Conservation (phyloP, 2,329 filamentous ascomycete genomes). For the Aureobasidium namibiae region DNA sequence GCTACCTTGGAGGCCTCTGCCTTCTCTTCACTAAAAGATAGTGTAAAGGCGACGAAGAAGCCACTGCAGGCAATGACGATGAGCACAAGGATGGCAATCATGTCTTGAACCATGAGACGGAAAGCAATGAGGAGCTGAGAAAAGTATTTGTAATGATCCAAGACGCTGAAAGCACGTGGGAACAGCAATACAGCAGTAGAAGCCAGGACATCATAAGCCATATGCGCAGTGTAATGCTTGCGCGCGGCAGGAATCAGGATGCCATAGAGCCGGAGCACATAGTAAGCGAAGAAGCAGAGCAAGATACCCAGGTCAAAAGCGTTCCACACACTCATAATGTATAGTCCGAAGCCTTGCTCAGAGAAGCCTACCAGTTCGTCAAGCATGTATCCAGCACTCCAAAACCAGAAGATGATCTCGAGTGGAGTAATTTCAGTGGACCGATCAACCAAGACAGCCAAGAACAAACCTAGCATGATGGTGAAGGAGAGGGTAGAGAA, state of each 20-base stretch:
- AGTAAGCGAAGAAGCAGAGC: slow-evolving; percentile 77
- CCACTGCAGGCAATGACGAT: slow-evolving; percentile 85
- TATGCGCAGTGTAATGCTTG: slow-evolving; percentile 62
- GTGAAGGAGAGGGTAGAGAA: slow-evolving; percentile 82
- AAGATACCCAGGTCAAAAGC: slow-evolving; percentile 88
- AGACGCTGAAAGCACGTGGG: slow-evolving; percentile 81
- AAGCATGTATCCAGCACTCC: slow-evolving; percentile 94
- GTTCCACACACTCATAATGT: slow-evolving; percentile 98
- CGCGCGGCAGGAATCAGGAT: slow-evolving; percentile 69
- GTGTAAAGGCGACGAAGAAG: slow-evolving; percentile 89
- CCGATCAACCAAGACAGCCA: slow-evolving; percentile 69
- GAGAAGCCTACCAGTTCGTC: slow-evolving; percentile 95
- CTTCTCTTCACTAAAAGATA: slow-evolving; percentile 63
- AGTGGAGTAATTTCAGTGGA: slow-evolving; percentile 74
- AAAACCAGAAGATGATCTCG: slow-evolving; percentile 92
- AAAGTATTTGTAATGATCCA: slow-evolving; percentile 95
- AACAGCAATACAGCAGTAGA: slow-evolving; percentile 84
- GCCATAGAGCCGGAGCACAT: slow-evolving; percentile 80
- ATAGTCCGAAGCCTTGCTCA: slow-evolving; percentile 90
- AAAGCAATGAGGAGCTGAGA: slow-evolving; percentile 92
- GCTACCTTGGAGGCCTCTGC: slow-evolving; percentile 67
- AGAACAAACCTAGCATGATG: slow-evolving; percentile 73
- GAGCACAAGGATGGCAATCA: slow-evolving; percentile 74
- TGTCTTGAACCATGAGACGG: slow-evolving; percentile 83
- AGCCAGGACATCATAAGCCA: slow-evolving; percentile 90